These are phyloP conservation scores for Saprolegnia parasitica DNA, from an alignment of 352 stramenopile genomes.

Conservation along the genomic window DNA sequence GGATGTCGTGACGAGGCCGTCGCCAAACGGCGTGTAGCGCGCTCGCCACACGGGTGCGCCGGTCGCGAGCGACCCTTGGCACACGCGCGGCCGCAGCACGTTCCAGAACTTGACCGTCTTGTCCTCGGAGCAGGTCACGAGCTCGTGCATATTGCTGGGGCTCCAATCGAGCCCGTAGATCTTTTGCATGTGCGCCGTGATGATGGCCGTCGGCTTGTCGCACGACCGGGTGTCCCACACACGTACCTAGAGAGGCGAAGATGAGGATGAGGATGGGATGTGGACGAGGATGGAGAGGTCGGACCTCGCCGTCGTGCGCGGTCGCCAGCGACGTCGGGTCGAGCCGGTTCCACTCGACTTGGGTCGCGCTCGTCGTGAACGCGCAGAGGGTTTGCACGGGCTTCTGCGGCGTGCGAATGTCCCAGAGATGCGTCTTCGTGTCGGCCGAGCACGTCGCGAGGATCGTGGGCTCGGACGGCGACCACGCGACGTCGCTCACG, in stretches of 20 bases:
- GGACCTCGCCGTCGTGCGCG: constrained; percentile 63
- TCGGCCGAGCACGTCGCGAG: constrained; percentile 76
- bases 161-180: constrained; percentile 82
- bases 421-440: constrained; percentile 76
- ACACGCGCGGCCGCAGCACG: constrained; percentile 52
- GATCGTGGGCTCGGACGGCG: constrained; percentile 57
- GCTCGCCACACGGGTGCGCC: constrained; percentile 60
- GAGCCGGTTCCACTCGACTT: constrained; percentile 75
- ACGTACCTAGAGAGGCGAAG: constrained; percentile 31
- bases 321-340: constrained; percentile 65
- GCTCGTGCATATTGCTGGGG: constrained; percentile 61
- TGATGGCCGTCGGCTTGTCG: constrained; percentile 49
- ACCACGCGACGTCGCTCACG: constrained; percentile 76
- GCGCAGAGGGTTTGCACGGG: constrained; percentile 65
- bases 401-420: constrained; percentile 62
- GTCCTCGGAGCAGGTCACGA: constrained; percentile 83
- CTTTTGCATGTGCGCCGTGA: constrained; percentile 80
- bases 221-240: constrained; percentile 69
- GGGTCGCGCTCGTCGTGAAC: constrained; percentile 59
- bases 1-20: constrained; percentile 71
- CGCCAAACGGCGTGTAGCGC: constrained; percentile 76
- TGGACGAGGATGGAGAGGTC: not conserved
- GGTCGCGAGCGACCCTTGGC: constrained; percentile 51
- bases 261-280: too few relatives aligned
- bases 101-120: constrained; percentile 84